Evolutionary conservation across 2,329 filamentous ascomycete genomes (phyloP), one percentile per base, ranked within the genome.

Genomic region (Moelleriella libera): DNA sequence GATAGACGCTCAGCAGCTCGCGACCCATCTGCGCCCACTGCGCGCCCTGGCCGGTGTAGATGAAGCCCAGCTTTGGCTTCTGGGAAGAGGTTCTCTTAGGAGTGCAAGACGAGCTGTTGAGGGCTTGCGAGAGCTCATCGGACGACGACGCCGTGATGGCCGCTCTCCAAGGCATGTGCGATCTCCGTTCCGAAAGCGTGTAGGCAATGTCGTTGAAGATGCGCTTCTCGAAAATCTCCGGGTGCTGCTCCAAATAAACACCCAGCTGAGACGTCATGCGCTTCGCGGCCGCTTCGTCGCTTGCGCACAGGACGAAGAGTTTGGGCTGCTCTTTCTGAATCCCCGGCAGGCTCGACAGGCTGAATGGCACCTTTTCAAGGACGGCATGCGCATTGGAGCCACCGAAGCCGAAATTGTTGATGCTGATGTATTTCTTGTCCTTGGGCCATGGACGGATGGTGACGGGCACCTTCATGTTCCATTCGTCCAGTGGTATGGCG

Each of bases 391-490:
- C 67, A 52, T 72, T 73, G 11, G 69, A 67, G 42, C 63, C 68
- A 21, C 67, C 69, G 41, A 67, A 71, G 2, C 70, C 69, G 46
- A 74, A 74, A 49, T 62, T 67, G 57, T 74, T 74, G 49, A 75
- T 61, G 51, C 70, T 73, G 49, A 72, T 65, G 53, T 68, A 71
- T 51, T 68, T 68, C 62, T 74, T 74, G 42, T 64, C 63, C 43
- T 59, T 63, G 1, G 70, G 71, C 67, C 69, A 74, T 0, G 69
- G 70, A 1, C 65, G 60, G 47, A 69, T 65, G 12, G 53, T 65
- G 29, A 61, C 56, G 0, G 71, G 69, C 0, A 74, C 63, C 54
- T 70, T 71, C 47, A 75, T 58, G 48, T 72, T 69, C 70, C 70
- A 74, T 32, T 71, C 63, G 40, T 70, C 66, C 48, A 69, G 70